Conservation (phyloP, 176 grass and related monocot species). For the Paspalum vaginatum region DNA sequence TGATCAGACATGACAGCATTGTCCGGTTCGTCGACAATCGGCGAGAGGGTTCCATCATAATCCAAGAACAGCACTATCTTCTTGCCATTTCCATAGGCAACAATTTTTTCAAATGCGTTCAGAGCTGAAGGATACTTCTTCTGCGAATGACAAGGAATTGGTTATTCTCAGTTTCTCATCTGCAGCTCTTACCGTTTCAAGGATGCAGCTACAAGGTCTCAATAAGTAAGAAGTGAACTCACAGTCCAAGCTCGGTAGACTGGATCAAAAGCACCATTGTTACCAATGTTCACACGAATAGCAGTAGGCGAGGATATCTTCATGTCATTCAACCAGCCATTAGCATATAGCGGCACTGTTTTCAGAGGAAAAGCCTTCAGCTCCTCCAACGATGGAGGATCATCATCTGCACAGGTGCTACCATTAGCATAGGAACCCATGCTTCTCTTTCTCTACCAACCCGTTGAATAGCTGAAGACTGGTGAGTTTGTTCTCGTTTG, state of each 20-base stretch:
- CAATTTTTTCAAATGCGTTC: constrained; percentile 49
- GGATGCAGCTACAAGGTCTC: background rate
- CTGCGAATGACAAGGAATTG: constrained; percentile 40
- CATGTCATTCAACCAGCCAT: constrained; percentile 50
- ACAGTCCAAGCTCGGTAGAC: constrained; percentile 50
- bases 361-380: constrained; percentile 23
- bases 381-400: constrained; percentile 12
- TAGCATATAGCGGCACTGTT: constrained; percentile 19
- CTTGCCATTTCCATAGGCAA: constrained; percentile 32
- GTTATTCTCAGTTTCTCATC: background rate
- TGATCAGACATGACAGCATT: constrained; percentile 54
- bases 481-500: background rate
- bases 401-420: background rate
- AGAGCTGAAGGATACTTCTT: constrained; percentile 64
- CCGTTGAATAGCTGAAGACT: background rate
- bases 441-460: constrained; percentile 6
- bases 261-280: constrained; percentile 15
- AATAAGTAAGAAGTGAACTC: constrained; percentile 1
- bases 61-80: constrained; percentile 58
- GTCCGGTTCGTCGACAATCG: constrained; percentile 59
- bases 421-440: constrained; percentile 40
- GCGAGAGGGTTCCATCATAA: constrained; percentile 62
- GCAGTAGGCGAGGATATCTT: constrained; percentile 51
- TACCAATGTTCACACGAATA: constrained; percentile 28
- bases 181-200: constrained; percentile 3